Conservation (phyloP, 805 yeast genomes). For the Yarrowia bubula region DNA sequence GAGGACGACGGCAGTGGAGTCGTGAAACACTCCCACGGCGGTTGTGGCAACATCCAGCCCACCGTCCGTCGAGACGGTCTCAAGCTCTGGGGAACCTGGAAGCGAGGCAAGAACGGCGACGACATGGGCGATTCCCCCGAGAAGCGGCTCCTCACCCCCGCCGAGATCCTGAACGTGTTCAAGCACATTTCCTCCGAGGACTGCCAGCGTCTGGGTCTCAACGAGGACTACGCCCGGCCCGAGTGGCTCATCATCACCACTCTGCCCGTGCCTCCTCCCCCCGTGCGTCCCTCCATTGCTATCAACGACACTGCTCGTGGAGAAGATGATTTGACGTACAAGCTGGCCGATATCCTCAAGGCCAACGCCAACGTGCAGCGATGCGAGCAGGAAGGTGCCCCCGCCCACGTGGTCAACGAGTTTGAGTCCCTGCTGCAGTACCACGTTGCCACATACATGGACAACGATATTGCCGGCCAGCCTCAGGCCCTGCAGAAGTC, state of each 20-base stretch:
- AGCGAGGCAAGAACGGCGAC: slow-evolving; percentile 75
- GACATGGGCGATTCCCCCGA: slow-evolving; percentile 83
- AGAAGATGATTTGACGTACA: slow-evolving; percentile 97
- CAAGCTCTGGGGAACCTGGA: slow-evolving; percentile 98
- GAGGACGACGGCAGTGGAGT: slow-evolving; percentile 49
- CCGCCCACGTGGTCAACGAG: slow-evolving; percentile 96
- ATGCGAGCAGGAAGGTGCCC: slow-evolving; percentile 97
- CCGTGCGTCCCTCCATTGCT: slow-evolving; percentile 97
- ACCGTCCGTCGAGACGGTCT: slow-evolving; percentile 93
- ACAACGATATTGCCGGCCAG: slow-evolving; percentile 98
- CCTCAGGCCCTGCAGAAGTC: slow-evolving; percentile 98
- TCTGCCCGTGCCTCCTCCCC: slow-evolving; percentile 99
- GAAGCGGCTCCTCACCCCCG: slow-evolving; percentile 79
- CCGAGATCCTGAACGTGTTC: slow-evolving; percentile 87
- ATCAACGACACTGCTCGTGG: slow-evolving; percentile 98
- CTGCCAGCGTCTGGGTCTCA: slow-evolving; percentile 77
- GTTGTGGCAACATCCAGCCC: slow-evolving; percentile 98
- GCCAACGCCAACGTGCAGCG: slow-evolving; percentile 97
- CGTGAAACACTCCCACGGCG: slow-evolving; percentile 73
- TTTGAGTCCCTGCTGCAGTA: slow-evolving; percentile 93
- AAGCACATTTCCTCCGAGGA: slow-evolving; percentile 87
- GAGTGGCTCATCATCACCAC: slow-evolving; percentile 98
- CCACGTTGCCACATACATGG: slow-evolving; percentile 99
- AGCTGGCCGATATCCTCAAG: slow-evolving; percentile 92
- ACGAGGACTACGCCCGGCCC: slow-evolving; percentile 95